Evolutionary conservation across 1,284 basidiomycete species (phyloP).

Genomic region (Somion occarium): DNA sequence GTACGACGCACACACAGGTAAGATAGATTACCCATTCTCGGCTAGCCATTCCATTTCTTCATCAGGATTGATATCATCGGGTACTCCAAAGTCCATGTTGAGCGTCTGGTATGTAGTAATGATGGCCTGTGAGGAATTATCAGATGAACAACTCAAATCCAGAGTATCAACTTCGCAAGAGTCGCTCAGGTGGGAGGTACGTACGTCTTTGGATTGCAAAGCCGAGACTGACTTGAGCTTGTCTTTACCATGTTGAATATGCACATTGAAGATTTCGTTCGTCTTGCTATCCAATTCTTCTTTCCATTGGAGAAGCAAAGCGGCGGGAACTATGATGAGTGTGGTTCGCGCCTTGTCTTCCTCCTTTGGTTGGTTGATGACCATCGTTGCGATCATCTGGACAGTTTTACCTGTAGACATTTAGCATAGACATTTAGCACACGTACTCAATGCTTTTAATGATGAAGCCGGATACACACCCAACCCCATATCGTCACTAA

Average conservation of each 20-base stretch:
- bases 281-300: constrained; percentile 63
- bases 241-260: constrained; percentile 62
- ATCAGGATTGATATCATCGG: constrained; percentile 35
- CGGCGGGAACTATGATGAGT: constrained; percentile 66
- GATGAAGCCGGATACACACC: constrained; percentile 33
- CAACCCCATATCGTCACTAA: constrained; percentile 87
- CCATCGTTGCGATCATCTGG: constrained; percentile 73
- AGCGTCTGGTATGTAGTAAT: constrained; percentile 69
- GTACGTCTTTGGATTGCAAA: too few species aligned
- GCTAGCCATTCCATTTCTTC: constrained; percentile 45
- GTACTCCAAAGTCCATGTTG: constrained; percentile 47
- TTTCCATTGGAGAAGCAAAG: constrained; percentile 70
- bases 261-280: constrained; percentile 57
- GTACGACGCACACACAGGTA: background rate
- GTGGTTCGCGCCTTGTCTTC: constrained; percentile 47
- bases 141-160: too few species aligned
- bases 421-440: too few species aligned
- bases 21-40: constrained; percentile 40
- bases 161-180: too few species aligned
- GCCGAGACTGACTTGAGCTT: constrained; percentile 54
- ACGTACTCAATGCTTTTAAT: background rate
- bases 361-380: constrained; percentile 44
- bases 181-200: too few species aligned
- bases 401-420: constrained; percentile 53
- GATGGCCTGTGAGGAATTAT: constrained; percentile 37